Percentiles rank a stretch among this genome's conserved stretches.
These are phyloP conservation scores for Lindgomyces ingoldianus DNA, from an alignment of 495 filamentous ascomycete genomes.

Conservation along the genomic window DNA sequence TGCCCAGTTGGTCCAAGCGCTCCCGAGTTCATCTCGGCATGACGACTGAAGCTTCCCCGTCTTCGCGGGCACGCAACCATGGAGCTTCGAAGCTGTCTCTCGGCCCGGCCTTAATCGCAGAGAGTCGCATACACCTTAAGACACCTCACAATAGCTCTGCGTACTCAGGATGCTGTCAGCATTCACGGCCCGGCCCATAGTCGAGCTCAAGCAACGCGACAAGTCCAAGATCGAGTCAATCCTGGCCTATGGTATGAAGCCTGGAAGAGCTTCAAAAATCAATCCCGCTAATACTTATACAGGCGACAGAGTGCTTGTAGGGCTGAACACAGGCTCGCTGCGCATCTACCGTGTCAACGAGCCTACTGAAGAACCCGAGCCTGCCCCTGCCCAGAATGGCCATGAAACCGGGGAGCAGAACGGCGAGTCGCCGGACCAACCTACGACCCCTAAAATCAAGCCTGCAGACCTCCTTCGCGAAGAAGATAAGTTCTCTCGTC, in stretches of 20 bases:
- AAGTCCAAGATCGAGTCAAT: conserved; percentile 95
- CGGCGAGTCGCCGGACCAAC: conserved; percentile 40
- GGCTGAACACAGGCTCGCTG: conserved; percentile 83
- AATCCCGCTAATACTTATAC: conserved; percentile 23
- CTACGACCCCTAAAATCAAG: conserved; percentile 49
- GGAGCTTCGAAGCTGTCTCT: conserved; percentile 13
- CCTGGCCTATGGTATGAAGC: conserved; percentile 72
- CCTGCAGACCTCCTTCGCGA: conserved; percentile 86
- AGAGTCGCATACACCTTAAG: background rate
- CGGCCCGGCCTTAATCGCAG: conserved; percentile 8
- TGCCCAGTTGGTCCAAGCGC: background rate
- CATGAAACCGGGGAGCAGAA: conserved; percentile 42
- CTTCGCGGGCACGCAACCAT: background rate
- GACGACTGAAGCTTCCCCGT: background rate
- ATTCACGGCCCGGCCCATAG: conserved; percentile 91
- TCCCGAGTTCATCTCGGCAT: background rate
- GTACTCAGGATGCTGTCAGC: conserved; percentile 80
- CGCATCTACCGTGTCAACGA: conserved; percentile 91
- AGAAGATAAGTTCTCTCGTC: conserved; percentile 87
- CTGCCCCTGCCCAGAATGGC: too few relatives aligned
- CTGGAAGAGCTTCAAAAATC: background rate
- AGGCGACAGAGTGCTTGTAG: conserved; percentile 88
- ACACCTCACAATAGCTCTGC: background rate
- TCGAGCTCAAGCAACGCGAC: conserved; percentile 93
- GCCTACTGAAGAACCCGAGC: conserved; percentile 42